Percentiles rank a stretch among this genome's conserved stretches.
These are phyloP conservation scores for Colletotrichum horii DNA, from an alignment of 2,329 filamentous ascomycete genomes.

Conservation along the genomic window DNA sequence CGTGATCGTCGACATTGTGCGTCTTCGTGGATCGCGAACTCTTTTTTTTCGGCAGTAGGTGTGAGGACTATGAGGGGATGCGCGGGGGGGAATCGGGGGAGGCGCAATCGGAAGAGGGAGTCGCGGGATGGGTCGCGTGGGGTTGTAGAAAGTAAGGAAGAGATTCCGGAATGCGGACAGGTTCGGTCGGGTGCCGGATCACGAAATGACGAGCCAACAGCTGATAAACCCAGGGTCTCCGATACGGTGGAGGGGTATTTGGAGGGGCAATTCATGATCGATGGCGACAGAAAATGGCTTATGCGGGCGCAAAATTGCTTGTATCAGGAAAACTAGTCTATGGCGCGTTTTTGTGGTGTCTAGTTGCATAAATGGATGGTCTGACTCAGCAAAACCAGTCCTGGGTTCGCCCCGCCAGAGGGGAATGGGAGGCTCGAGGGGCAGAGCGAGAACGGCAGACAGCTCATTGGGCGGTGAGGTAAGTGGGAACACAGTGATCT, in stretches of 20 bases:
- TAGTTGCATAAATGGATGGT: neutral
- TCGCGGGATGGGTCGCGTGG: neutral
- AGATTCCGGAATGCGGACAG: neutral
- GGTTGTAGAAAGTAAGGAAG: neutral
- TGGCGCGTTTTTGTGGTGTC: conserved; percentile 5
- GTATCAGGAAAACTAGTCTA: neutral
- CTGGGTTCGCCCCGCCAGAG: neutral
- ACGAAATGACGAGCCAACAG: conserved; percentile 10
- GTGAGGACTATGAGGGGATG: neutral
- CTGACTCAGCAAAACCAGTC: neutral
- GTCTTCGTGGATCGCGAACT: neutral
- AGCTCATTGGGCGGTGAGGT: neutral
- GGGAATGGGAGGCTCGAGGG: neutral
- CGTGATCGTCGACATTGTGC: conserved; percentile 74
- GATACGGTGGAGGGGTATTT: conserved; percentile 17
- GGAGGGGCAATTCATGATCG: conserved; percentile 21
- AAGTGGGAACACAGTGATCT: neutral
- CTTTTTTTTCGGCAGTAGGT: neutral
- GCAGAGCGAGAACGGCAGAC: conserved; percentile 15
- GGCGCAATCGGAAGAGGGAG: neutral
- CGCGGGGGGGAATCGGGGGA: neutral
- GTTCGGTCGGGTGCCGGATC: conserved; percentile 1
- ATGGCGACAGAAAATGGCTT: neutral
- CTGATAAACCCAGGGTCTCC: conserved; percentile 21
- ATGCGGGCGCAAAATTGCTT: neutral